Percentiles rank a stretch among this genome's conserved stretches.
Evolutionary conservation across 176 grass and related monocot species (phyloP).

Genomic region (Leersia perrieri): DNA sequence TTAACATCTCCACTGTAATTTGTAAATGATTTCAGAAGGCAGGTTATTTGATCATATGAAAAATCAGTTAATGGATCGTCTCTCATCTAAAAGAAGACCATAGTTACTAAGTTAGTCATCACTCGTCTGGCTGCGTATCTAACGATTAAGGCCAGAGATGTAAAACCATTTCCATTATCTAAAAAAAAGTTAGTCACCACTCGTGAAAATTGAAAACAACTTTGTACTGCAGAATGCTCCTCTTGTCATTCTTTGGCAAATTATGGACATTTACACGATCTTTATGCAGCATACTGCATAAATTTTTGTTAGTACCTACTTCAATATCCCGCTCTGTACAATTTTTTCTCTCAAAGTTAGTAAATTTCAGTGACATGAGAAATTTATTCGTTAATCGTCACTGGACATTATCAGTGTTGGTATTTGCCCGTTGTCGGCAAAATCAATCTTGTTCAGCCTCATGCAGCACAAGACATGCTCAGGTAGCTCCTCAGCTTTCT

Average conservation of each 20-base stretch:
- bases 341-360: conserved; percentile 34
- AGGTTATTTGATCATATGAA: neutral
- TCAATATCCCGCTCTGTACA: conserved; percentile 42
- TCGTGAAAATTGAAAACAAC: neutral
- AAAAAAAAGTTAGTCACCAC: no score
- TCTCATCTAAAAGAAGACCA: no score
- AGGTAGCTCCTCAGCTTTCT: conserved; percentile 86
- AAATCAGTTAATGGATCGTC: neutral
- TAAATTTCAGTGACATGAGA: conserved; percentile 21
- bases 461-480: conserved; percentile 88
- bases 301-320: conserved; percentile 33
- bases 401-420: conserved; percentile 61
- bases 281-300: neutral
- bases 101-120: no score
- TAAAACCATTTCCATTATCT: no score
- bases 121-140: no score
- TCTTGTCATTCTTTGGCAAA: neutral
- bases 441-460: conserved; percentile 79
- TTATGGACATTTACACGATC: conserved; percentile 12
- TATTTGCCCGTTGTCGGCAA: conserved; percentile 67
- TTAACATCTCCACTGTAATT: neutral
- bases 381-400: conserved; percentile 48
- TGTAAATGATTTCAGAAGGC: neutral
- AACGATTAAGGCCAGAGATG: no score
- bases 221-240: conserved; percentile 6